Evolutionary conservation across 2,329 filamentous ascomycete species (phyloP).

Genomic region (Ophiostoma tasmaniense): DNA sequence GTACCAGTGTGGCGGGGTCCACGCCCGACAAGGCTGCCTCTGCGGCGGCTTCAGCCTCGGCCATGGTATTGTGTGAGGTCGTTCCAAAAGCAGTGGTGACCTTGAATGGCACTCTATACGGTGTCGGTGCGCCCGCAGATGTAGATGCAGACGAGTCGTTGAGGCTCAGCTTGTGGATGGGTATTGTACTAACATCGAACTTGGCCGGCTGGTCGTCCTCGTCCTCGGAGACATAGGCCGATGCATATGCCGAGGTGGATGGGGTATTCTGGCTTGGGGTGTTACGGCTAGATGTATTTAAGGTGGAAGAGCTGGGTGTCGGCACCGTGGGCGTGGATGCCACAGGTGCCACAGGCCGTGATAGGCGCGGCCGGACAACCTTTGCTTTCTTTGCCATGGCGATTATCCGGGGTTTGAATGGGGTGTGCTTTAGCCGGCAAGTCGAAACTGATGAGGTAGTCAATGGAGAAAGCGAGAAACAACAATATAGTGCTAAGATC

Average conservation of each 20-base stretch:
- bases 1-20: background rate
- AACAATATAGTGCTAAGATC: background rate
- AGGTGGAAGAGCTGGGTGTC: conserved; percentile 28
- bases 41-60: background rate
- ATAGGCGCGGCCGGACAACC: conserved; percentile 24
- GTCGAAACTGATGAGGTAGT: background rate
- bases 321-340: conserved; percentile 22
- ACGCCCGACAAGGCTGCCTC: background rate
- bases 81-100: background rate
- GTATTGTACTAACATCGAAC: conserved; percentile 23
- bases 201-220: conserved; percentile 33
- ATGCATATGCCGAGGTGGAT: conserved; percentile 31
- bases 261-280: conserved; percentile 18
- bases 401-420: background rate
- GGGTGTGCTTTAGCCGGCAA: background rate
- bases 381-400: conserved; percentile 15
- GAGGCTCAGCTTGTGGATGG: conserved; percentile 38
- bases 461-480: background rate
- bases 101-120: conserved; percentile 19
- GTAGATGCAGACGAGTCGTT: conserved; percentile 25
- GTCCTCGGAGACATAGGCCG: conserved; percentile 31
- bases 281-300: conserved; percentile 23
- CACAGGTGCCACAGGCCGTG: conserved; percentile 27
- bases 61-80: background rate
- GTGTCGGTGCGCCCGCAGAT: background rate